phyloP scores from a whole-genome alignment of 371 early-diverging fungal genomes.

The Mortierella sp. region DNA sequence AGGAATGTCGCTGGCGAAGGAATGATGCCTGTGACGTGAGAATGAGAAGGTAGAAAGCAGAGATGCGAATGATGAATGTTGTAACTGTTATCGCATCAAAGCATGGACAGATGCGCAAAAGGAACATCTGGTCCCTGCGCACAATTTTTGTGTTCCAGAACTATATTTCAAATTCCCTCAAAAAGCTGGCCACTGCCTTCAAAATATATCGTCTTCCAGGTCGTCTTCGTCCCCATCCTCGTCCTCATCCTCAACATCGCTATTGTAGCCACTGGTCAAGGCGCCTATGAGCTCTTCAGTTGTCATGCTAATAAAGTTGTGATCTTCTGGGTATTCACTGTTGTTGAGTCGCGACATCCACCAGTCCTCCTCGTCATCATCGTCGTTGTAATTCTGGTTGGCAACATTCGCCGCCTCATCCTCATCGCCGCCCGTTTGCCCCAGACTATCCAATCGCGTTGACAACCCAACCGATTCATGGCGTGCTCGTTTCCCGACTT shows the following conservation, averaged over 20 bases:
- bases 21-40: too few relatives aligned
- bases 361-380: slow-evolving; percentile 42
- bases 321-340: slow-evolving; percentile 43
- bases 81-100: too few relatives aligned
- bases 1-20: too few relatives aligned
- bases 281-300: slow-evolving; percentile 45
- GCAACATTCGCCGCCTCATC: neutral
- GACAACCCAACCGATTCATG: neutral
- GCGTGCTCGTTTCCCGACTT: neutral
- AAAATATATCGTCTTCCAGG: neutral
- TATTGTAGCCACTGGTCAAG: slow-evolving; percentile 41
- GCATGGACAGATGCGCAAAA: too few relatives aligned
- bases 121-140: too few relatives aligned
- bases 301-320: slow-evolving; percentile 45
- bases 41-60: too few relatives aligned
- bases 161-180: too few relatives aligned
- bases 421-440: neutral
- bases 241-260: slow-evolving; percentile 34
- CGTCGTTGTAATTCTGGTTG: slow-evolving; percentile 1
- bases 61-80: too few relatives aligned
- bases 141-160: too few relatives aligned
- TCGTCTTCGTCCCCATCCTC: slow-evolving; percentile 23
- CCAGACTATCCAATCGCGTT: neutral
- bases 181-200: too few relatives aligned
- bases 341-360: slow-evolving; percentile 49